Evolutionary conservation across 192 early-diverging fungal species (phyloP), one percentile per base, ranked within the genome.

Genomic region (Glomus cerebriforme): DNA sequence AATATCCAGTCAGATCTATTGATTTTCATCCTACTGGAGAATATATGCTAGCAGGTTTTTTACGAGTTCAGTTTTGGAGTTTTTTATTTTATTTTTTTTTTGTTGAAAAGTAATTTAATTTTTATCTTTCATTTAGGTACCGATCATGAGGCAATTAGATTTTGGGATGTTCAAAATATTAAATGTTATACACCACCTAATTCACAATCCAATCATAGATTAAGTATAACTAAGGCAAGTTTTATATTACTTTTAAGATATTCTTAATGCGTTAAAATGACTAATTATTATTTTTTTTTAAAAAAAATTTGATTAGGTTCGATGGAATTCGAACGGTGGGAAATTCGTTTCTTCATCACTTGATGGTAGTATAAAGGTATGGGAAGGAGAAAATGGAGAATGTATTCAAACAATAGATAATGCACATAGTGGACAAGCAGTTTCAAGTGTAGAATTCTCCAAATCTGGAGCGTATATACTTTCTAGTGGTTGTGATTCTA

Each of bases 11-110:
- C 78, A 82, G 90, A 35, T 93, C 93, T 7, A 92, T 98, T 10
- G 88, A 88, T 7, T 99, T 99, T 85, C 97, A 99, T 84, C 97
- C 97, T 15, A 93, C 92, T 7, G 97, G 96, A 59, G 96, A 97
- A 81, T 97, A 88, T 82, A 81, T 98, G 39, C 84, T 92, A 2
- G 91, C 93, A 10, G 91, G 91, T 39, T 83, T 78, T 2, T 29
- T 47, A n/a, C n/a, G n/a, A n/a, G n/a, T n/a, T n/a, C n/a, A n/a
- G n/a, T n/a, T n/a, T n/a, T n/a, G n/a, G n/a, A n/a, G n/a, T 29
- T 45, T 60, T 17, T 26, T 27, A 65, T 27, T 22, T 58, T 39
- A 17, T 6, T 3, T 17, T 75, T 34, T 7, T 60, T 34, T 22
- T 35, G 17, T 27, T 12, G 0, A 39, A 43, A 63, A 75, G n/a